A percentile compares a stretch with the other conserved stretches of the same genome.
Evolutionary conservation across 75 land plant species (phyloP).

Genomic region (Selaginella tamariscina): DNA sequence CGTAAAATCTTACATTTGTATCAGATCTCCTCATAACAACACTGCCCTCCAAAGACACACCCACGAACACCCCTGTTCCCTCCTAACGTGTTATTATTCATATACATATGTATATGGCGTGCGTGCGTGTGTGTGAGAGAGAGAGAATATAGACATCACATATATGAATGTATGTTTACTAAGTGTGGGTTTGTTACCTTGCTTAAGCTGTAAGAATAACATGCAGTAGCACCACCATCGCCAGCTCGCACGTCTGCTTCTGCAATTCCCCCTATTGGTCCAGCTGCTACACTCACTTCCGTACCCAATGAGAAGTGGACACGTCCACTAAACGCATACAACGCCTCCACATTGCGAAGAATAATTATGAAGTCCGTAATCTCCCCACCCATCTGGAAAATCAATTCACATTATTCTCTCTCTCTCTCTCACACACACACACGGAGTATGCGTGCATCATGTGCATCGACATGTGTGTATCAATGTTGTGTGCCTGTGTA

Average conservation of each 20-base stretch:
- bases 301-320: constrained; percentile 84
- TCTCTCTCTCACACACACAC: neutral
- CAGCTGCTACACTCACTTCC: constrained; percentile 84
- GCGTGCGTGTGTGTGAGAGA: too few species aligned
- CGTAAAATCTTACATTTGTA: constrained; percentile 56
- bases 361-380: constrained; percentile 90
- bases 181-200: too few species aligned
- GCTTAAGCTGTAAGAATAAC: constrained; percentile 94
- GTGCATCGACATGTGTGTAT: neutral
- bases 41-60: constrained; percentile 70
- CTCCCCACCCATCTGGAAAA: constrained; percentile 80
- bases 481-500: neutral
- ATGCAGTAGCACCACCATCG: constrained; percentile 76
- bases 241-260: constrained; percentile 94
- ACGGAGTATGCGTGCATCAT: neutral
- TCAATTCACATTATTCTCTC: neutral
- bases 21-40: constrained; percentile 46
- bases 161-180: too few species aligned
- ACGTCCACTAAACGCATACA: constrained; percentile 67
- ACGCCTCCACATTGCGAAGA: constrained; percentile 60
- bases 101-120: too few species aligned
- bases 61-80: constrained; percentile 89
- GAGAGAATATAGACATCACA: too few species aligned
- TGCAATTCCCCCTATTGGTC: constrained; percentile 58
- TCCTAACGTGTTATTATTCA: too few species aligned